phyloP scores from a whole-genome alignment of 2,329 filamentous ascomycete genomes.

The Capronia coronata region DNA sequence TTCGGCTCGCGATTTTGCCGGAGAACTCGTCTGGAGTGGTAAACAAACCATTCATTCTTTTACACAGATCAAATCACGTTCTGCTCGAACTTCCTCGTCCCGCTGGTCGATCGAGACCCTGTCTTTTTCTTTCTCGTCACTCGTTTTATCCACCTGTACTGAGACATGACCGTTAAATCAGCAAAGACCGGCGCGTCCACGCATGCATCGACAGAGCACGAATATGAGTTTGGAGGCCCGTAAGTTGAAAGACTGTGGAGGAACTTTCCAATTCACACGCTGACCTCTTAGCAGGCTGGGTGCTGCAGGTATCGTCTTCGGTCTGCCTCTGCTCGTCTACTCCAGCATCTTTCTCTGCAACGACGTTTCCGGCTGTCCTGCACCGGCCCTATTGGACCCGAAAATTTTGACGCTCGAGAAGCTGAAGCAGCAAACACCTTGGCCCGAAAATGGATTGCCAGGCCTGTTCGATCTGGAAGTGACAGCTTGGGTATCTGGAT shows the following conservation, averaged over 20 bases:
- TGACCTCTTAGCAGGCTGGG: constrained; percentile 54
- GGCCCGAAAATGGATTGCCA: constrained; percentile 64
- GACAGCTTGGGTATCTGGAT: constrained; percentile 64
- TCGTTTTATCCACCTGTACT: not conserved
- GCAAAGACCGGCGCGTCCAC: constrained; percentile 7
- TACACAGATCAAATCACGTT: too few relatives aligned
- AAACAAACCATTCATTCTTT: too few relatives aligned
- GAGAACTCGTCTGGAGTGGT: too few relatives aligned
- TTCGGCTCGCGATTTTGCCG: constrained; percentile 3
- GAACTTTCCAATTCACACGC: not conserved
- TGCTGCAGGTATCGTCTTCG: constrained; percentile 69
- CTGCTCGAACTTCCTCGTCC: too few relatives aligned
- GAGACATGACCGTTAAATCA: constrained; percentile 7
- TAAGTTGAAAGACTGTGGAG: constrained; percentile 31
- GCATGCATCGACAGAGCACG: constrained; percentile 33
- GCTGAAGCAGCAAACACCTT: constrained; percentile 74
- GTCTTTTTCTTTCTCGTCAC: not conserved
- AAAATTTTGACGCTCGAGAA: constrained; percentile 63
- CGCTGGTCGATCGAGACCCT: not conserved
- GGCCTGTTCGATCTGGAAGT: constrained; percentile 66
- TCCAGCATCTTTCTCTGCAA: constrained; percentile 81
- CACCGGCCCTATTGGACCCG: constrained; percentile 69
- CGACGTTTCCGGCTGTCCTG: constrained; percentile 83
- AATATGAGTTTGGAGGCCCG: constrained; percentile 45
- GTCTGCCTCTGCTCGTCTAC: constrained; percentile 73